These are phyloP conservation scores for Monilinia fructicola DNA, from an alignment of 2,329 filamentous ascomycete species.

Conservation along the genomic window DNA sequence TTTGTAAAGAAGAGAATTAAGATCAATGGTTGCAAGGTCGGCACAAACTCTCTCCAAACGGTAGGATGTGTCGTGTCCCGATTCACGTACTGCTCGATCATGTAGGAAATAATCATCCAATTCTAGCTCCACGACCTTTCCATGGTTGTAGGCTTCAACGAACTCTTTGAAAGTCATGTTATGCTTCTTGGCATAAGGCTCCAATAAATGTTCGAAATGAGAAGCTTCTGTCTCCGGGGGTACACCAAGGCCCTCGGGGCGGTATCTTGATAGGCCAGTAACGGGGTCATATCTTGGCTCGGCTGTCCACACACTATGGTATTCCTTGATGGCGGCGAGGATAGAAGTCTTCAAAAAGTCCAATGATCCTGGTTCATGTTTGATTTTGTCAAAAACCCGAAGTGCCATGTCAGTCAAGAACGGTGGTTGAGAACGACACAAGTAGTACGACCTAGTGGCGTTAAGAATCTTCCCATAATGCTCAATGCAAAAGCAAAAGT, in stretches of 20 bases:
- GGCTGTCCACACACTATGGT: constrained; percentile 40
- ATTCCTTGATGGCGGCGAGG: constrained; percentile 87
- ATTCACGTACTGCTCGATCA: constrained; percentile 92
- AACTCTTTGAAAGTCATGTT: constrained; percentile 81
- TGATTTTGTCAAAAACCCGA: constrained; percentile 89
- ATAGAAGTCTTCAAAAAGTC: constrained; percentile 81
- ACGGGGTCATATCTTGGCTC: constrained; percentile 49
- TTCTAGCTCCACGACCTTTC: constrained; percentile 75
- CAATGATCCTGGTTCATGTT: constrained; percentile 62
- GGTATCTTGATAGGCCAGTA: constrained; percentile 53
- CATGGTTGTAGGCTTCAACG: constrained; percentile 82
- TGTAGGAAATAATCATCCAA: constrained; percentile 95
- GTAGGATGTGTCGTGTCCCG: constrained; percentile 94
- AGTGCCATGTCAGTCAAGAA: constrained; percentile 98
- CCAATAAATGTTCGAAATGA: constrained; percentile 50
- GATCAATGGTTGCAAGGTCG: constrained; percentile 86
- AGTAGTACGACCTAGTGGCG: constrained; percentile 93
- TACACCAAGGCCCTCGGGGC: constrained; percentile 53
- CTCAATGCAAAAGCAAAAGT: constrained; percentile 97
- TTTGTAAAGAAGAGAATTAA: constrained; percentile 94
- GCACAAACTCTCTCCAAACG: constrained; percentile 85
- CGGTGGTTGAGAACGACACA: constrained; percentile 89
- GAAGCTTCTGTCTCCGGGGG: constrained; percentile 57
- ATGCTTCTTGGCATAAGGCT: constrained; percentile 53
- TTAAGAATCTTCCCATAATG: constrained; percentile 99